A percentile compares a stretch with the other conserved stretches of the same genome.
phyloP scores from a whole-genome alignment of 306 rosid species.

The Sicyos baderoa region DNA sequence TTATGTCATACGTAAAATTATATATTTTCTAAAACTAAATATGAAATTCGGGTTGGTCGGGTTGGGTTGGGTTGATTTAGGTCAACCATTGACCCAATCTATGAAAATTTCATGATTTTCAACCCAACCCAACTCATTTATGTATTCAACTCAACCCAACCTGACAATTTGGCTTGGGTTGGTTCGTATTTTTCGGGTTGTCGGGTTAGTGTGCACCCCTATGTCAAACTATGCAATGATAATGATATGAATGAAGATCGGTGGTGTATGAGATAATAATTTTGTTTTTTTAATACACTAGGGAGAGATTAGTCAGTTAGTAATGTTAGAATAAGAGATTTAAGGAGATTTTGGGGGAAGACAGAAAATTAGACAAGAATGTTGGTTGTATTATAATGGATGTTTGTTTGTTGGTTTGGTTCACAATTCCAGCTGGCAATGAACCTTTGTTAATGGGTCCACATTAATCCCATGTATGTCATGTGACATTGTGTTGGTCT shows the following conservation, averaged over 20 bases:
- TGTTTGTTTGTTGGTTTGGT: conserved; percentile 15
- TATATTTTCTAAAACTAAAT: too few species aligned
- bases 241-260: neutral
- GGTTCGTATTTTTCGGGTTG: too few species aligned
- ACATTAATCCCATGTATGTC: neutral
- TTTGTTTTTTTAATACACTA: neutral
- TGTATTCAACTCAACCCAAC: too few species aligned
- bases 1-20: too few species aligned
- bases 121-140: too few species aligned
- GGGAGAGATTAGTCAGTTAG: neutral
- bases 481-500: neutral
- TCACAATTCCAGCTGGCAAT: neutral
- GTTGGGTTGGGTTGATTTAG: too few species aligned
- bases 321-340: neutral
- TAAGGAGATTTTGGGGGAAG: neutral
- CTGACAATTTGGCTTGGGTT: too few species aligned
- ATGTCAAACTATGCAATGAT: neutral
- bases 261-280: neutral
- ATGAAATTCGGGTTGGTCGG: too few species aligned
- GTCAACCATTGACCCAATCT: too few species aligned
- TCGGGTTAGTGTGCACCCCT: too few species aligned
- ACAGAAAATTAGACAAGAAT: conserved; percentile 7
- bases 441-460: neutral
- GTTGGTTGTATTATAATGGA: neutral
- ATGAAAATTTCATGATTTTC: too few species aligned